phyloP scores from a whole-genome alignment of 2,329 filamentous ascomycete genomes.

The Sclerotinia nivalis region DNA sequence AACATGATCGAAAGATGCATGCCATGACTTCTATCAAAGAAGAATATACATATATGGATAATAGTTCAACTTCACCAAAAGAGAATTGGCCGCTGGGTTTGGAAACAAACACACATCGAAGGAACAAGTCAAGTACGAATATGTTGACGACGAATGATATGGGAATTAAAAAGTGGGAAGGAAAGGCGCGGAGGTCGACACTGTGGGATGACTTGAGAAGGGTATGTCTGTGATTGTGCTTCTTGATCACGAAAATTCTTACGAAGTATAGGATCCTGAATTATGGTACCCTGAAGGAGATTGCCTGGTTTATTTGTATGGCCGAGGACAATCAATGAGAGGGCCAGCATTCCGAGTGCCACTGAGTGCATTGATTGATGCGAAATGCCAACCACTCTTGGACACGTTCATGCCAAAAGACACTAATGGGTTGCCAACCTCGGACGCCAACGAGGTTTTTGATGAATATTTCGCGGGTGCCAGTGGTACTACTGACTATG shows the following conservation, averaged over 20 bases:
- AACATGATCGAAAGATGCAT: constrained; percentile 6
- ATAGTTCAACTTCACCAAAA: constrained; percentile 1
- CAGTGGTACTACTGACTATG: constrained; percentile 26
- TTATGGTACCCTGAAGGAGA: constrained; percentile 69
- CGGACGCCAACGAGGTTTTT: constrained; percentile 13
- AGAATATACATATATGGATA: background rate
- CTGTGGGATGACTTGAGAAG: constrained; percentile 49
- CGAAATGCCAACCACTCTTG: constrained; percentile 62
- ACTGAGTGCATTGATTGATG: constrained; percentile 56
- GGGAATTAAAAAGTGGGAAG: constrained; percentile 44
- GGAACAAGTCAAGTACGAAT: constrained; percentile 11
- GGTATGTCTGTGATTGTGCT: constrained; percentile 41
- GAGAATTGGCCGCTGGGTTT: constrained; percentile 19
- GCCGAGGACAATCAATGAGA: constrained; percentile 61
- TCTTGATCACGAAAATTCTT: background rate
- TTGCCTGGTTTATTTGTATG: constrained; percentile 69
- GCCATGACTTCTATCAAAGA: constrained; percentile 8
- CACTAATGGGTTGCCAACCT: constrained; percentile 26
- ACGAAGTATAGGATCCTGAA: constrained; percentile 62
- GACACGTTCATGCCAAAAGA: constrained; percentile 48
- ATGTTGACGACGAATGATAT: constrained; percentile 29
- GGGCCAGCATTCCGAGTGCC: constrained; percentile 69
- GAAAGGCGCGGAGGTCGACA: constrained; percentile 37
- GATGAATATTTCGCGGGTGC: background rate
- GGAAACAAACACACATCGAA: constrained; percentile 10